Base-by-base conservation (phyloP, 495 filamentous ascomycete species). In the Talaromyces wortmannii region DNA sequence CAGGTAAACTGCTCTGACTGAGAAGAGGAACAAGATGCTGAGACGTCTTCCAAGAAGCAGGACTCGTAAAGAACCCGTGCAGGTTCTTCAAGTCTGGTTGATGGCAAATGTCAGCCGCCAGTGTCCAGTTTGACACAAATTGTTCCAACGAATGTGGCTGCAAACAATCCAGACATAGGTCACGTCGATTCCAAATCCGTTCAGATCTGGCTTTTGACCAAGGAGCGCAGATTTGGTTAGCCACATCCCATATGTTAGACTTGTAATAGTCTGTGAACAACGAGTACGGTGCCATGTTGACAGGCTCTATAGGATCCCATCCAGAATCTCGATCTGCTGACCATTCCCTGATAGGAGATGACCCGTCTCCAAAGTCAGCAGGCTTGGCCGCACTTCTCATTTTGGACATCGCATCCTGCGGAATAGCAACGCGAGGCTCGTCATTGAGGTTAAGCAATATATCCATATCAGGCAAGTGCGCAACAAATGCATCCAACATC, bases 31-130 rank as follows among this genome's bases (percentile, higher is more conserved):
- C 58, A 10, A 92, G 71, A 5, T 85, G 78, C 47, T 84, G 79
- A 0, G 84, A 70, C 0, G 83, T 77, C 45, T 81, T 80, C 54
- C 83, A 78, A 6, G 82, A 76, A 1, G 88, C 75, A 0, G 87
- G 81, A 0, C 77, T 83, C 31, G 87, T 75, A 64, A 88, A 75
- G 53, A 91, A 79, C 40, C 87, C 85, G 59, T 92, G 89, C 3
- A 91, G 74, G 40, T 82, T 75, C 15, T 83, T 80, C 44, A 95
- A 74, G 59, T 95, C 89, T 1, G 89, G 84, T 60, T 95, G 89
- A 57, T 91, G 87, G 63, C 89, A 95, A 46, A 87, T 77, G 31
- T 87, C 78, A 7, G 81, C 78, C 5, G 85, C 78, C 10, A 82
- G 63, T 13, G 78, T 70, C 82, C 86, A 91, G 60, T 89, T 74